Evolutionary conservation across 2,329 filamentous ascomycete genomes (phyloP), one percentile per base, ranked within the genome.

Genomic region (Pestalotiopsis sp.): DNA sequence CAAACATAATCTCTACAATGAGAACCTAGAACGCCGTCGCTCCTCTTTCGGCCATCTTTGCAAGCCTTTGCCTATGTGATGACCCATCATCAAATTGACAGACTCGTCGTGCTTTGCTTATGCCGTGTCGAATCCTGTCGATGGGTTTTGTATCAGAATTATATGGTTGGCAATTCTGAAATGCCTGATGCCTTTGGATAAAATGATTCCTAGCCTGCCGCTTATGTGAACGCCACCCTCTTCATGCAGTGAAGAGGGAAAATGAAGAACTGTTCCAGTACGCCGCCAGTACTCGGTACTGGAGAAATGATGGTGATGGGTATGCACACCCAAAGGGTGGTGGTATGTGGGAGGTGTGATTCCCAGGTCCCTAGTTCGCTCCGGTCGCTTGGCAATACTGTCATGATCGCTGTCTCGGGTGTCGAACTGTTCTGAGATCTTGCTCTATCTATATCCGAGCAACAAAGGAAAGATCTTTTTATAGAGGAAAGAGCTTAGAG

Each of bases 221-320:
- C 61, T 40, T 40, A 36, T 64, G 49, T 64, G 20, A 36, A 49
- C 20, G 41, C 64, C 52, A 27, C 25, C 41, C 9, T 17, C 57
- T 45, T 23, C 27, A 6, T 23, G 13, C 31, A 36, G 31, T 36
- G 31, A 36, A 17, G 56, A 56, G 60, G 57, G 41, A 40, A 9
- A 5, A 45, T 6, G 25, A 61, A 45, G 60, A n/a, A 27, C 17
- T 58, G 31, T 36, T 20, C 13, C 61, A 64, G 31, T 58, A 70
- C 68, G 68, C 66, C 66, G 64, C 68, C 68, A 70, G 68, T 66
- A 66, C 66, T 65, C 58, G 25, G 68, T 70, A 66, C 66, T 64
- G 68, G 62, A 63, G 23, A 70, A 68, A 58, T 41, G 66, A 60
- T 67, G 41, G 49, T 52, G 31, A 4, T 63, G 36, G 23, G 49